Conservation (phyloP, 2,329 filamentous ascomycete genomes). For the Talaromyces islandicus region DNA sequence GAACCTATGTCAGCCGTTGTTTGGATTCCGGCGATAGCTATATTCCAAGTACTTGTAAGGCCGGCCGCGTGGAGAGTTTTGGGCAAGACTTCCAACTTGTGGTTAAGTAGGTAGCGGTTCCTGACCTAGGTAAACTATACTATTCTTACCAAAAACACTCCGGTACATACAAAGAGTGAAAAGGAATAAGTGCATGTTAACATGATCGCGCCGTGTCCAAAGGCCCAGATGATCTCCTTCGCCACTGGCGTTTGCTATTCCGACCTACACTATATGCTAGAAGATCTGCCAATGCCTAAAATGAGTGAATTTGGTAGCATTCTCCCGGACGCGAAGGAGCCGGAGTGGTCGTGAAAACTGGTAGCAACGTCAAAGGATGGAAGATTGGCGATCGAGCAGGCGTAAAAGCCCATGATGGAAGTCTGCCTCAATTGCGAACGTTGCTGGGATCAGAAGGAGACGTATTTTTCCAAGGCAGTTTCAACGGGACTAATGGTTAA, state of each 20-base stretch:
- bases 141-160: not conserved
- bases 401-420: conserved; percentile 83
- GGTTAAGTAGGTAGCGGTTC: not conserved
- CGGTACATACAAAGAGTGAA: not conserved
- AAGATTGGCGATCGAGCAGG: conserved; percentile 75
- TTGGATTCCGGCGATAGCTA: not conserved
- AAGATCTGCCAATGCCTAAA: not conserved
- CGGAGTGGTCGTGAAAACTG: conserved; percentile 70
- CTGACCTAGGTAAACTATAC: not conserved
- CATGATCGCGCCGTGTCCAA: not conserved
- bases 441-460: not conserved
- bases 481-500: not conserved
- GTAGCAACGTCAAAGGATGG: conserved; percentile 67
- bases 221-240: conserved; percentile 71
- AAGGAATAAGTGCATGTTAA: not conserved
- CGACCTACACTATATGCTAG: not conserved
- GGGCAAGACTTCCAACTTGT: not conserved
- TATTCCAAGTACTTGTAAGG: not conserved
- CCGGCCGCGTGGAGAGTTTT: not conserved
- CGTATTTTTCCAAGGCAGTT: not conserved
- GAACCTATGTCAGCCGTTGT: not conserved
- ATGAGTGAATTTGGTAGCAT: conserved; percentile 1
- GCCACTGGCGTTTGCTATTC: conserved; percentile 81
- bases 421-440: conserved; percentile 63
- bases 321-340: conserved; percentile 54